Evolutionary conservation across 2,329 filamentous ascomycete species (phyloP).

Genomic region (Claviceps purpurea): DNA sequence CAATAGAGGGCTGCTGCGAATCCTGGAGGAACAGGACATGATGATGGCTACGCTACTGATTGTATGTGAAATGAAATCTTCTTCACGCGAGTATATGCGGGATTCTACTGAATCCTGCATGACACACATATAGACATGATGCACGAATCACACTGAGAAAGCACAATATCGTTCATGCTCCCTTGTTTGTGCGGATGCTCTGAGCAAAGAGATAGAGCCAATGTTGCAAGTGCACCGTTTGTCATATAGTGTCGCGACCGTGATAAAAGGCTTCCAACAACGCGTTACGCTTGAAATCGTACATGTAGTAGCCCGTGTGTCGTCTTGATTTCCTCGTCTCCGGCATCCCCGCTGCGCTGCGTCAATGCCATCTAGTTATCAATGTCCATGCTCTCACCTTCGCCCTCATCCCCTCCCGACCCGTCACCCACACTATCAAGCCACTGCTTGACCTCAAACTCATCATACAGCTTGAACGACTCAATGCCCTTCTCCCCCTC

Average conservation of each 20-base stretch:
- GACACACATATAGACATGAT: background rate
- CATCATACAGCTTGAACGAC: conserved; percentile 83
- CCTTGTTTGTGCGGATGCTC: background rate
- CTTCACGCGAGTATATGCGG: no score
- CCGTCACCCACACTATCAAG: conserved; percentile 58
- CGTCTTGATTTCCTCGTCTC: background rate
- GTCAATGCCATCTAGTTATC: conserved; percentile 18
- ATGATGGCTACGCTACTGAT: no score
- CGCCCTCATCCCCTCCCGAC: conserved; percentile 28
- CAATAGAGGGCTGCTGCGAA: conserved; percentile 27
- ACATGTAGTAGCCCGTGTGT: conserved; percentile 20
- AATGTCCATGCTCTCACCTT: conserved; percentile 19
- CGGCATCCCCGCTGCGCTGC: background rate
- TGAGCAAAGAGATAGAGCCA: background rate
- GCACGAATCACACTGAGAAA: background rate
- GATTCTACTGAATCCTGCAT: background rate
- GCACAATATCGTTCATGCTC: background rate
- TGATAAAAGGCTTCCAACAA: conserved; percentile 8
- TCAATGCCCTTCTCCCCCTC: conserved; percentile 48
- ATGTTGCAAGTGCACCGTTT: background rate
- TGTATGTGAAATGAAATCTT: no score
- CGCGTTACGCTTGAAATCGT: conserved; percentile 15
- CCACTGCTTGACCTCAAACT: conserved; percentile 73
- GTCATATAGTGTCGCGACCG: background rate
- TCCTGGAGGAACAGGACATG: no score